Percentiles rank a stretch among this genome's conserved stretches.
phyloP scores from a whole-genome alignment of 768 basidiomycete genomes.

The Suillus cothurnatus region DNA sequence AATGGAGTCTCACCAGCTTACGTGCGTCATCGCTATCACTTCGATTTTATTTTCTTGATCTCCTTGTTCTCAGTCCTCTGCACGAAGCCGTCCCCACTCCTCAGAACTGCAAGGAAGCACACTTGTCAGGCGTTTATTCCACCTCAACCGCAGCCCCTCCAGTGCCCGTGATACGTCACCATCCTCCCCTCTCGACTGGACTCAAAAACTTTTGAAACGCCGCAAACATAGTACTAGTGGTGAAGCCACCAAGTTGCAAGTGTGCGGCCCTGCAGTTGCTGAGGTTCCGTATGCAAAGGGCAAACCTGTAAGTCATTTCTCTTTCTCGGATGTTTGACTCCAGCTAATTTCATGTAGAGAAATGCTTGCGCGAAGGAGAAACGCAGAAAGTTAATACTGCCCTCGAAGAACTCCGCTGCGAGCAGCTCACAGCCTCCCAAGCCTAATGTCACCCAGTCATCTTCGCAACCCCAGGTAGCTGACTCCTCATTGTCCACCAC shows the following conservation, averaged over 20 bases:
- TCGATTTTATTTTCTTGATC: neutral
- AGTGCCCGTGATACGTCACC: neutral
- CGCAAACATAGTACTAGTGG: neutral
- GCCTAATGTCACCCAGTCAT: neutral
- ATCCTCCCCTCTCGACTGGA: neutral
- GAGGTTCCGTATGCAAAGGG: neutral
- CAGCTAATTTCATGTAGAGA: neutral
- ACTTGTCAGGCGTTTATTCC: neutral
- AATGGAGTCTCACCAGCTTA: neutral
- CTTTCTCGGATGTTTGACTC: neutral
- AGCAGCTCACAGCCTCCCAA: neutral
- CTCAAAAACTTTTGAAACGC: neutral
- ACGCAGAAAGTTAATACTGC: too few relatives aligned
- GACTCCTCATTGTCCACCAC: neutral
- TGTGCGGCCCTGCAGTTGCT: neutral
- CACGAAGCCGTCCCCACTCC: neutral
- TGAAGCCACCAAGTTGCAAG: neutral
- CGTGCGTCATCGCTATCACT: neutral
- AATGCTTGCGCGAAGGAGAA: neutral
- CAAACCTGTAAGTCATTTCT: neutral
- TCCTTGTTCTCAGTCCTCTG: neutral
- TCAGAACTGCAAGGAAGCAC: neutral
- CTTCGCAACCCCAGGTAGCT: neutral
- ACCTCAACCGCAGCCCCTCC: neutral
- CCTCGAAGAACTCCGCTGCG: too few relatives aligned